These are phyloP conservation scores for Wickerhamiella azyma DNA, from an alignment of 805 yeast species.

Conservation along the genomic window DNA sequence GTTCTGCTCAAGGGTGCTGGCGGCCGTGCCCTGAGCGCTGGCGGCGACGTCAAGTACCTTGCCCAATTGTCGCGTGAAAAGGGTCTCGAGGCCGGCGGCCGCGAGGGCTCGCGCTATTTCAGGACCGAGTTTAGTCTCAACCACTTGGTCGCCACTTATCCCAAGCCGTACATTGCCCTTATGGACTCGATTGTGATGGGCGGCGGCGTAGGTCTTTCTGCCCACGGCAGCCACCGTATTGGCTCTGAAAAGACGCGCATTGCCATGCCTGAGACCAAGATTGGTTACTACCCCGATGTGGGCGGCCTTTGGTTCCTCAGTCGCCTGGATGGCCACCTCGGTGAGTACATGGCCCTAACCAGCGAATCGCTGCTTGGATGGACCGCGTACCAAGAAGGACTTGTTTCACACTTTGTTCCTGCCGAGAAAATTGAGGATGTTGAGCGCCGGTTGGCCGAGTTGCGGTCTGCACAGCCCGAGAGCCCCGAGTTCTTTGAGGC, in stretches of 20 bases:
- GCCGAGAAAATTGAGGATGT: slow-evolving; percentile 48
- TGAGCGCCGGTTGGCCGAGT: slow-evolving; percentile 48
- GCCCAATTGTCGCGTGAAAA: slow-evolving; percentile 30
- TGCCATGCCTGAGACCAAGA: slow-evolving; percentile 97
- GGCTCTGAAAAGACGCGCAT: slow-evolving; percentile 84
- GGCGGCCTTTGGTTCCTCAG: slow-evolving; percentile 87
- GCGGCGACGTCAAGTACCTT: slow-evolving; percentile 84
- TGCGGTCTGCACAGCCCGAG: slow-evolving; percentile 28
- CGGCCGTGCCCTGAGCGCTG: slow-evolving; percentile 74
- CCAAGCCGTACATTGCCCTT: slow-evolving; percentile 74
- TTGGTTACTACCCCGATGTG: slow-evolving; percentile 93
- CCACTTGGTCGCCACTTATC: slow-evolving; percentile 63
- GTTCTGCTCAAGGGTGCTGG: slow-evolving; percentile 53
- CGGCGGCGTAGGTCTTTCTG: slow-evolving; percentile 88
- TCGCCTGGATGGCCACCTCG: slow-evolving; percentile 65
- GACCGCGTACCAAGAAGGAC: slow-evolving; percentile 72
- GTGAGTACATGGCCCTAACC: slow-evolving; percentile 75
- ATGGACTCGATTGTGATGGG: slow-evolving; percentile 96
- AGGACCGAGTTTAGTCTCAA: slow-evolving; percentile 69
- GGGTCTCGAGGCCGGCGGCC: slow-evolving; percentile 33
- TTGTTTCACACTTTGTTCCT: slow-evolving; percentile 82
- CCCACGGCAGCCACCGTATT: slow-evolving; percentile 82
- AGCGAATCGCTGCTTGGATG: slow-evolving; percentile 65
- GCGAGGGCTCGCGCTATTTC: slow-evolving; percentile 51
- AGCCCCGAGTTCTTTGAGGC: slow-evolving; percentile 28